These are phyloP conservation scores for Taphrina deformans DNA, from an alignment of 1,139 yeast genomes.

Conservation along the genomic window DNA sequence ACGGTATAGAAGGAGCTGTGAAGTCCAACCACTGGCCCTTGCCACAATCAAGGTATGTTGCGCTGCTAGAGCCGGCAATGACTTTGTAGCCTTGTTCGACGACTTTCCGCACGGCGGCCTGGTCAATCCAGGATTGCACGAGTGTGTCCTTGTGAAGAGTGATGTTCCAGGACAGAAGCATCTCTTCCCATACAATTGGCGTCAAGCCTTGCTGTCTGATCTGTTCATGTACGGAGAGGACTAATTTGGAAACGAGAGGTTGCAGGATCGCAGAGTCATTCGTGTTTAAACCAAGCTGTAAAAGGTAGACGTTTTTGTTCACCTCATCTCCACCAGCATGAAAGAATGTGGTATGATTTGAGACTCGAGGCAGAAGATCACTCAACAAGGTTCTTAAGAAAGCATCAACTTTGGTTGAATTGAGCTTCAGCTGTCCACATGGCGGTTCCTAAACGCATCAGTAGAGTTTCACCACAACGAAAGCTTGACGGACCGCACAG, in stretches of 20 bases:
- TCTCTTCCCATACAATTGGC: slow-evolving; percentile 50
- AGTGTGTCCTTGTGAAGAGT: slow-evolving; percentile 47
- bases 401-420: slow-evolving; percentile 48
- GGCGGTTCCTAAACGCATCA: slow-evolving; percentile 54
- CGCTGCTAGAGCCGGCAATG: slow-evolving; percentile 49
- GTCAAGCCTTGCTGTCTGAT: not conserved
- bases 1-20: not conserved
- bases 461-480: slow-evolving; percentile 46
- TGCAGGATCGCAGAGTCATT: slow-evolving; percentile 4
- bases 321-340: slow-evolving; percentile 29
- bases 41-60: slow-evolving; percentile 54
- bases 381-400: slow-evolving; percentile 50
- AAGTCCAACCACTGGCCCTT: slow-evolving; percentile 49
- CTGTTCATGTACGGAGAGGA: not conserved
- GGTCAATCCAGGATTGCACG: slow-evolving; percentile 51
- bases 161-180: slow-evolving; percentile 37
- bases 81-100: slow-evolving; percentile 51
- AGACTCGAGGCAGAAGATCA: slow-evolving; percentile 46
- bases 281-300: slow-evolving; percentile 8
- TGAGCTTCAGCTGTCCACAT: slow-evolving; percentile 48
- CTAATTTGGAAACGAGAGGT: slow-evolving; percentile 12
- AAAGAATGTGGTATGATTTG: slow-evolving; percentile 43
- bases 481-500: not conserved
- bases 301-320: slow-evolving; percentile 15
- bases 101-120: slow-evolving; percentile 45